Evolutionary conservation across 2,329 filamentous ascomycete genomes (phyloP).

Genomic region (Aureobasidium sp.): DNA sequence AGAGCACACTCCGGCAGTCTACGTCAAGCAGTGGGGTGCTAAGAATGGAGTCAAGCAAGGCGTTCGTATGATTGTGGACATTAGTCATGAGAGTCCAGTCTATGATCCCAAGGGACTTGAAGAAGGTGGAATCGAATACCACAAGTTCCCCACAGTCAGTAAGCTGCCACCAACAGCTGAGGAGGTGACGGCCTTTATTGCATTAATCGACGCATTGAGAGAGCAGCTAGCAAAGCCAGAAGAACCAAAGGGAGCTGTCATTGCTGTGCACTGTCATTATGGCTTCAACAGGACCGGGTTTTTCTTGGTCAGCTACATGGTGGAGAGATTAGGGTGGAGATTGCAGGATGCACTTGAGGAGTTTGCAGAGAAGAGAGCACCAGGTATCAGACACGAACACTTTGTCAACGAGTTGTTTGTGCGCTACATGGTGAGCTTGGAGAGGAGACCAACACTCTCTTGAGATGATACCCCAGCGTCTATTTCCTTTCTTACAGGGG

Average conservation of each 20-base stretch:
- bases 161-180: conserved; percentile 72
- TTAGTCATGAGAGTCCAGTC: conserved; percentile 82
- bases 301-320: conserved; percentile 83
- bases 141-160: conserved; percentile 86
- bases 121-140: conserved; percentile 42
- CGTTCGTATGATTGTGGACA: conserved; percentile 62
- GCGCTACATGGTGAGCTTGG: conserved; percentile 57
- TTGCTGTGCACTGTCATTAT: conserved; percentile 92
- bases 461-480: not conserved
- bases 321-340: conserved; percentile 66
- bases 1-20: conserved; percentile 65
- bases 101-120: conserved; percentile 62
- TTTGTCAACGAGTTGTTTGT: conserved; percentile 81
- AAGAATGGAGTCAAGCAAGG: conserved; percentile 53
- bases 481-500: not conserved
- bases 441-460: conserved; percentile 23
- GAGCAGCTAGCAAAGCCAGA: conserved; percentile 30
- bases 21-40: conserved; percentile 60
- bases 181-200: conserved; percentile 54
- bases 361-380: conserved; percentile 65
- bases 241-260: conserved; percentile 36
- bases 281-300: conserved; percentile 93
- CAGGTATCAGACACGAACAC: conserved; percentile 82
- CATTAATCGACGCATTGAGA: conserved; percentile 46
- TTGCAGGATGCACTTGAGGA: conserved; percentile 72